phyloP scores from a whole-genome alignment of 1,284 basidiomycete species.

The Trichosporon sp. region DNA sequence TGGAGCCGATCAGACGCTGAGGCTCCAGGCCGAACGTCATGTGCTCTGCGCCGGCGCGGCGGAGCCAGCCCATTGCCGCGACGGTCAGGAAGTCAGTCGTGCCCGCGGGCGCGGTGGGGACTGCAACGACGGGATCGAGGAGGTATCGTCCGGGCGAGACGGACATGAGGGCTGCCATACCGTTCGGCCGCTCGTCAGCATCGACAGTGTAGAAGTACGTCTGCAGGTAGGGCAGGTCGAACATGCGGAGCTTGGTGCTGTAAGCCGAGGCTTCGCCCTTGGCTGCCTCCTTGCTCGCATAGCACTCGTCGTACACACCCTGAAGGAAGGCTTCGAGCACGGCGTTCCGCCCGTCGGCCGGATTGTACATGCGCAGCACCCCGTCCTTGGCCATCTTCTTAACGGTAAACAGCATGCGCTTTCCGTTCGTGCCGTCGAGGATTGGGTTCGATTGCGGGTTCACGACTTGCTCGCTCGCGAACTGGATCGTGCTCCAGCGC shows the following conservation, averaged over 20 bases:
- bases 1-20: slow-evolving; percentile 8
- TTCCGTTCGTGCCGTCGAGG: slow-evolving; percentile 25
- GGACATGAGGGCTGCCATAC: slow-evolving; percentile 26
- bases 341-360: slow-evolving; percentile 19
- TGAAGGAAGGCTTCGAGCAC: slow-evolving; percentile 28
- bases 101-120: slow-evolving; percentile 19
- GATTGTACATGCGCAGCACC: slow-evolving; percentile 24
- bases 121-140: slow-evolving; percentile 29
- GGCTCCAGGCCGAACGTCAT: slow-evolving; percentile 31
- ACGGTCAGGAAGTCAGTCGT: slow-evolving; percentile 30
- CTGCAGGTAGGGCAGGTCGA: slow-evolving; percentile 25
- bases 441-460: slow-evolving; percentile 25
- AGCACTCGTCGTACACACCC: slow-evolving; percentile 26
- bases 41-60: slow-evolving; percentile 24
- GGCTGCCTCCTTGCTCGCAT: slow-evolving; percentile 25
- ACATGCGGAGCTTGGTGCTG: slow-evolving; percentile 30
- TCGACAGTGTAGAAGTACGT: slow-evolving; percentile 29
- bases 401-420: slow-evolving; percentile 21
- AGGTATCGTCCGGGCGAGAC: slow-evolving; percentile 20
- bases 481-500: slow-evolving; percentile 29
- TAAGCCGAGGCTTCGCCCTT: slow-evolving; percentile 27
- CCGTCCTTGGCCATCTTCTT: slow-evolving; percentile 25
- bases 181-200: slow-evolving; percentile 17
- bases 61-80: slow-evolving; percentile 26
- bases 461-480: slow-evolving; percentile 27